phyloP scores from a whole-genome alignment of 1,139 yeast species.

The Arxiozyma slooffiae region DNA sequence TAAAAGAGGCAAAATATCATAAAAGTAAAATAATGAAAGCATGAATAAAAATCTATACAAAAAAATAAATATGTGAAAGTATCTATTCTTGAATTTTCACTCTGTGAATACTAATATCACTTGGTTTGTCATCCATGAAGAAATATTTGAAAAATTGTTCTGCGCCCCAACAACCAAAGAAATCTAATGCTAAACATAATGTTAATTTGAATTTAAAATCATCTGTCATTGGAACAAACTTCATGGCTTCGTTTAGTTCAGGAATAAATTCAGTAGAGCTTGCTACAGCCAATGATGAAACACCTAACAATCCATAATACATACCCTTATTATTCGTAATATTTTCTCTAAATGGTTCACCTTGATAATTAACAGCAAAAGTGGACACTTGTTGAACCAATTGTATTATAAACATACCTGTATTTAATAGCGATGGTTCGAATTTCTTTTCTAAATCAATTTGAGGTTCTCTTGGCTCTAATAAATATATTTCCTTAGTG shows the following conservation, averaged over 20 bases:
- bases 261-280: slow-evolving; percentile 95
- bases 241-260: slow-evolving; percentile 83
- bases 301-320: slow-evolving; percentile 92
- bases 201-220: slow-evolving; percentile 75
- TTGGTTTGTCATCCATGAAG: slow-evolving; percentile 85
- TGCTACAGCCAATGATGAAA: slow-evolving; percentile 75
- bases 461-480: slow-evolving; percentile 87
- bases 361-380: slow-evolving; percentile 95
- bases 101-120: slow-evolving; percentile 61
- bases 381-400: slow-evolving; percentile 96
- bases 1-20: neutral
- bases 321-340: slow-evolving; percentile 87
- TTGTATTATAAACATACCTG: slow-evolving; percentile 91
- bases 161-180: slow-evolving; percentile 67
- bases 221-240: slow-evolving; percentile 75
- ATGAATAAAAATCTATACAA: neutral
- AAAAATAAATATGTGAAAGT: neutral
- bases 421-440: slow-evolving; percentile 80
- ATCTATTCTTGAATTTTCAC: slow-evolving; percentile 9
- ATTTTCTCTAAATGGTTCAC: slow-evolving; percentile 91
- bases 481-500: slow-evolving; percentile 67
- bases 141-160: slow-evolving; percentile 70
- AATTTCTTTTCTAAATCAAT: slow-evolving; percentile 85
- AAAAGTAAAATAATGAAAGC: neutral
- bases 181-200: slow-evolving; percentile 60